Base-by-base conservation (phyloP, 192 early-diverging fungal species). In the Backusella sp. region DNA sequence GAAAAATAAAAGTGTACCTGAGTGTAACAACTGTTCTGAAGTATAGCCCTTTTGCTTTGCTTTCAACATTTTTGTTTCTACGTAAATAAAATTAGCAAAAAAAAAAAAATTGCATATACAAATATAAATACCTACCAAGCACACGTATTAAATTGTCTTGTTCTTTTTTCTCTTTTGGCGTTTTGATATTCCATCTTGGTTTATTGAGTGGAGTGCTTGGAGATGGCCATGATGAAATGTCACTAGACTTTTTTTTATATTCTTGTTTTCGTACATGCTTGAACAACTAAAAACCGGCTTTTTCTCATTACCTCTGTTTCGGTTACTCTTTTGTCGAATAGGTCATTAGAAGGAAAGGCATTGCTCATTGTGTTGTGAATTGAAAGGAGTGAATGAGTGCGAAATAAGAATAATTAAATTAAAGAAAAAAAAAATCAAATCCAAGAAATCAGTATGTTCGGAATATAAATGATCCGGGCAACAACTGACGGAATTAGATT, bases 111-210 rank as follows among this genome's bases (percentile, higher is more conserved):
- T 1, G 3, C 32, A 32, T 32, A 6, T 1, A 19, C 17, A 19
- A 17, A 17, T 49, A 17, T 49, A 21, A 49, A 7, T 19, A 49
- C 6, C 11, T 62, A 62, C 56, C 56, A 62, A 62, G 56, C 8
- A 28, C 56, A 14, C 56, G 56, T 62, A 62, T 62, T 62, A 28
- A 62, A 26, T 62, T 28, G 14, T 62, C 56, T 62, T 62, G 56
- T 28, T 62, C 56, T 62, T 62, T 23, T 62, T 62, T 23, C 26
- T 62, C 56, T 28, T 62, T 62, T 62, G 56, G 26, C 3, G 56
- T 62, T 62, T 62, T 62, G 26, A 62, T 62, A 14, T n/a, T 62
- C 56, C 56, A 62, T 62, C 56, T 62, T 62, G 56, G 56, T 28
- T 62, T 62, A 62, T 62, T 28, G 12, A 26, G 23, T 12, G 12